Evolutionary conservation across 441 rosid species (phyloP), one percentile per base, ranked within the genome.

Genomic region (Lepidium campestre): DNA sequence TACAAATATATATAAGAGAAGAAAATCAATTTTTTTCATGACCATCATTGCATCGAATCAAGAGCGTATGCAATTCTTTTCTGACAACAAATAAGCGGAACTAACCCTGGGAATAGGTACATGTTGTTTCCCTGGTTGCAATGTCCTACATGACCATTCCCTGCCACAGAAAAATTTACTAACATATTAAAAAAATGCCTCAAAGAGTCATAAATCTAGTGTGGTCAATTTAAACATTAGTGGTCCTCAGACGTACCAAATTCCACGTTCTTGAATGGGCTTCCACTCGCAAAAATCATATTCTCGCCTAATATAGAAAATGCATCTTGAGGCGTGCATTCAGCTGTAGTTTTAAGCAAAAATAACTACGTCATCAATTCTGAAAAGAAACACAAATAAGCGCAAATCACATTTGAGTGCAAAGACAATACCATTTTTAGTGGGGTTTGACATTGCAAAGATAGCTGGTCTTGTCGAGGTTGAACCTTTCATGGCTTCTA

Each of bases 41-140:
- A 34, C 13, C 27, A 29, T 66, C 31, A 47, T 34, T 17, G 41
- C 14, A 61, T 19, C 41, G 14, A 66, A 25, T 60, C 36, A 62
- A 67, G 47, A 54, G 6, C 17, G 48, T 39, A 7, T 47, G 46
- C 34, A 54, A 39, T 40, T 8, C 11, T 57, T 57, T 47, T 60
- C 25, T 17, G 9, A 66, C 40, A 10, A 31, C 36, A 12, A 36
- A 52, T 19, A 34, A 73, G 70, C 12, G 40, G 68, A 73, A 82
- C 96, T 71, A 47, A 94, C 99, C 99, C 99, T 10, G 99, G 99
- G 70, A 94, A 94, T 69, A 94, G 93, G 79, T 91, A 94, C 99
- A 94, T 94, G 83, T 94, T 94, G 85, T 91, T 91, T 68, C 97
- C 99, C 81, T 94, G 99, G 84, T 94, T 94, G 88, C 93, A 84